Base-by-base conservation (phyloP, 2,329 filamentous ascomycete genomes). In the Aureobasidium musti region DNA sequence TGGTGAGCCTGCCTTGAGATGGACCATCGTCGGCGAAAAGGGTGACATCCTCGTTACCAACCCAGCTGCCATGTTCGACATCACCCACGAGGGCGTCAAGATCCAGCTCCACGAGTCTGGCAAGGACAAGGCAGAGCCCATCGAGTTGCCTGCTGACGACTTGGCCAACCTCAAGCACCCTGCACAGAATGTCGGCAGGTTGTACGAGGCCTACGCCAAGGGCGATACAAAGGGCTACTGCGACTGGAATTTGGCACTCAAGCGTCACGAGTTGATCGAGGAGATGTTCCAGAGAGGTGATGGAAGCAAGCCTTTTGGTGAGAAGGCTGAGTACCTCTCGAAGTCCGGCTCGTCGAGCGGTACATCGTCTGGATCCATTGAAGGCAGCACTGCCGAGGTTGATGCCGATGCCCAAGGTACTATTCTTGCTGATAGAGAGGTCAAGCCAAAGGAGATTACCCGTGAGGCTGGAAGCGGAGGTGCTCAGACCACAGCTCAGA, bases 401-500 rank as follows among this genome's bases (percentile, higher is more conserved):
- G 56, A 60, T 19, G 56, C 56, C n/a, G 59, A 63, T 63, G 83
- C 84, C 43, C 82, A 84, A 69, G 79, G 80, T 49, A 76, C 80
- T 53, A 81, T 82, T 65, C 78, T 83, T 57, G 79, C 79, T 33
- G 79, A 85, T 75, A 84, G 85, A 75, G 80, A 79, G 30, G 79
- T 81, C 67, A 85, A 85, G 76, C 81, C 85, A 30, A 82, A 84
- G 71, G 83, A 87, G 72, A 77, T 84, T 52, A 79, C 82, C 37
- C 77, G 77, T 56, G 79, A 83, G 52, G 76, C 80, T 26, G 43
- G 57, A 2, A 4, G 28, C 2, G 57, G 43, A 23, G 37, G 49
- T 1, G 17, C 30, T 3, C 45, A 63, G 28, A 52, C 59, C 13
- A 63, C 45, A 19, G 59, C 30, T 21, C 30, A 63, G 21, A 14